Evolutionary conservation across 495 filamentous ascomycete genomes (phyloP).

Genomic region (Hypomontagnella monticulosa): DNA sequence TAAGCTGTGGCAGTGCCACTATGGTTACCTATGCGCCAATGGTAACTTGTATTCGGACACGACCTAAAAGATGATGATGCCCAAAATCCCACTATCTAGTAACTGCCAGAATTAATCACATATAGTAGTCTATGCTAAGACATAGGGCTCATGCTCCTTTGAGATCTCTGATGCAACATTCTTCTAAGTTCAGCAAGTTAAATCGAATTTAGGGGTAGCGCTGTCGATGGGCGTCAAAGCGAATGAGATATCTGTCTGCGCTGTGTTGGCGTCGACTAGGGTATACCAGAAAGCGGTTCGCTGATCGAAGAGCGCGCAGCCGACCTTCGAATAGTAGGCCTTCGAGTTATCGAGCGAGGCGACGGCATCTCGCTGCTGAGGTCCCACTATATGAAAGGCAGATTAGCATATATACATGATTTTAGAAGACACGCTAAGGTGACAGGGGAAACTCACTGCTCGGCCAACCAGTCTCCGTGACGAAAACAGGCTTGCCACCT

Average conservation of each 20-base stretch:
- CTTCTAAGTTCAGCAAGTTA: constrained; percentile 50
- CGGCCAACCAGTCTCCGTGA: constrained; percentile 87
- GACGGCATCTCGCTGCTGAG: constrained; percentile 64
- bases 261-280: constrained; percentile 66
- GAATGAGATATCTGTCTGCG: constrained; percentile 39
- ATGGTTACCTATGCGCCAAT: too few relatives aligned
- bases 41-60: too few relatives aligned
- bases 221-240: constrained; percentile 50
- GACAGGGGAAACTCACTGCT: constrained; percentile 58
- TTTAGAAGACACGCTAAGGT: background rate
- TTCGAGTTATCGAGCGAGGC: constrained; percentile 69
- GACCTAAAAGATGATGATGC: too few relatives aligned
- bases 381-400: constrained; percentile 49
- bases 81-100: too few relatives aligned
- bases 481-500: constrained; percentile 72
- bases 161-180: background rate
- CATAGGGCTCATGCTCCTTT: background rate
- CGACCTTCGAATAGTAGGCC: constrained; percentile 75
- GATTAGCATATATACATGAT: background rate
- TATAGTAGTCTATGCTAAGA: background rate
- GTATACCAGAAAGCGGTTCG: constrained; percentile 75
- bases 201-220: constrained; percentile 61
- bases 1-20: too few relatives aligned
- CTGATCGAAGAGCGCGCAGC: constrained; percentile 69
- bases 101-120: too few relatives aligned